These are phyloP conservation scores for Gossypium rotundifolium DNA, from an alignment of 345 rosid genomes.

Conservation along the genomic window DNA sequence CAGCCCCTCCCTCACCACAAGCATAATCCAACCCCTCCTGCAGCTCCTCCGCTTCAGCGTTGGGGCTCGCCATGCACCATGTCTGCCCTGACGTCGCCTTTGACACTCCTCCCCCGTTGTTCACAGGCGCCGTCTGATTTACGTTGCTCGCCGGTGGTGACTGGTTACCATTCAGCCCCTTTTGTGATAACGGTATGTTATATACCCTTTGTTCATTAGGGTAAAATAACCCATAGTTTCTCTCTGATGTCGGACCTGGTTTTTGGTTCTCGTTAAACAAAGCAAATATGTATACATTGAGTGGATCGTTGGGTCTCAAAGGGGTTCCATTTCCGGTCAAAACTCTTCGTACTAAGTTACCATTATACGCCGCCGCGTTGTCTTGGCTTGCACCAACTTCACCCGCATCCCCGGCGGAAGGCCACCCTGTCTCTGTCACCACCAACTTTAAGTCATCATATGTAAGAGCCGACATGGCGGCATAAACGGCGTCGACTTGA, in stretches of 20 bases:
- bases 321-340: conserved; percentile 78
- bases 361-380: conserved; percentile 85
- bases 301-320: conserved; percentile 52
- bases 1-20: conserved; percentile 90
- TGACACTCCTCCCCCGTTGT: conserved; percentile 6
- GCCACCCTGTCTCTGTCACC: conserved; percentile 96
- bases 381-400: conserved; percentile 61
- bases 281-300: conserved; percentile 73
- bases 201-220: conserved; percentile 71
- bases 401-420: conserved; percentile 71
- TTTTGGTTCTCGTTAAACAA: conserved; percentile 84
- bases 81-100: conserved; percentile 33
- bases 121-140: conserved; percentile 7
- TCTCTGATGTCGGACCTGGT: conserved; percentile 79
- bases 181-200: conserved; percentile 43
- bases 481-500: conserved; percentile 80
- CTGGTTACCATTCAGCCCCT: not conserved
- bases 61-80: conserved; percentile 79
- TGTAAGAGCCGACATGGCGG: conserved; percentile 70
- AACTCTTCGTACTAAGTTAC: conserved; percentile 63
- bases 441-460: conserved; percentile 54
- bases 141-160: conserved; percentile 7
- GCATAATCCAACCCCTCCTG: conserved; percentile 71
- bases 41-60: conserved; percentile 34
- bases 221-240: conserved; percentile 89